Evolutionary conservation across 306 rosid species (phyloP).

Genomic region (Citrullus mucosospermus): DNA sequence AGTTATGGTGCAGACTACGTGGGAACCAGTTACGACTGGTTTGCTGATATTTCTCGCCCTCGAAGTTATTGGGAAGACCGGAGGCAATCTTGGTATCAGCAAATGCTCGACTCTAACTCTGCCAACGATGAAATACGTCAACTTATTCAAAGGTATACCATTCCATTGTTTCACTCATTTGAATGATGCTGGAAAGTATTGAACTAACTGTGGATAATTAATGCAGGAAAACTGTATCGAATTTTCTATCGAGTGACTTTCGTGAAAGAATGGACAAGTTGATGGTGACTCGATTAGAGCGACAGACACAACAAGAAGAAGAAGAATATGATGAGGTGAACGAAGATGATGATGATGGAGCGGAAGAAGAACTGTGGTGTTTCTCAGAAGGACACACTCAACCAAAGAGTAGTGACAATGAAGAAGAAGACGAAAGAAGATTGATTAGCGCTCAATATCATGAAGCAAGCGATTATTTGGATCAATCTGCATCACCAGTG

Average conservation of each 20-base stretch:
- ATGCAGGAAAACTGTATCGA: constrained; percentile 71
- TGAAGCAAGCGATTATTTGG: constrained; percentile 33
- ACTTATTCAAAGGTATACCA: constrained; percentile 58
- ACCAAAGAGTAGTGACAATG: background rate
- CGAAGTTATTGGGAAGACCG: constrained; percentile 79
- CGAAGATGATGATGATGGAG: constrained; percentile 8
- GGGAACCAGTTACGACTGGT: constrained; percentile 53
- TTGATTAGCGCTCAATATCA: constrained; percentile 22
- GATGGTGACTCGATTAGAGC: constrained; percentile 47
- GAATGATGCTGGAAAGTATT: background rate
- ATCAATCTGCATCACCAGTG: constrained; percentile 30
- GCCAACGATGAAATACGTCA: constrained; percentile 56
- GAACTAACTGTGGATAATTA: background rate
- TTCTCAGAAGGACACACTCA: constrained; percentile 7
- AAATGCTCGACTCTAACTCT: constrained; percentile 54
- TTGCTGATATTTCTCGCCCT: constrained; percentile 66
- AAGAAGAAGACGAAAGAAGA: constrained; percentile 15
- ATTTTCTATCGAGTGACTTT: constrained; percentile 55
- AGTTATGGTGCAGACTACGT: constrained; percentile 12
- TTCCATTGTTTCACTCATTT: background rate
- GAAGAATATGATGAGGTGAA: constrained; percentile 11
- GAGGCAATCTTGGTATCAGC: constrained; percentile 68
- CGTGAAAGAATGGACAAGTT: constrained; percentile 57
- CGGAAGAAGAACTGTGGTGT: constrained; percentile 20
- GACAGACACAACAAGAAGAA: constrained; percentile 24